phyloP scores from a whole-genome alignment of 1,284 basidiomycete species.

The Termitomyces sp. region DNA sequence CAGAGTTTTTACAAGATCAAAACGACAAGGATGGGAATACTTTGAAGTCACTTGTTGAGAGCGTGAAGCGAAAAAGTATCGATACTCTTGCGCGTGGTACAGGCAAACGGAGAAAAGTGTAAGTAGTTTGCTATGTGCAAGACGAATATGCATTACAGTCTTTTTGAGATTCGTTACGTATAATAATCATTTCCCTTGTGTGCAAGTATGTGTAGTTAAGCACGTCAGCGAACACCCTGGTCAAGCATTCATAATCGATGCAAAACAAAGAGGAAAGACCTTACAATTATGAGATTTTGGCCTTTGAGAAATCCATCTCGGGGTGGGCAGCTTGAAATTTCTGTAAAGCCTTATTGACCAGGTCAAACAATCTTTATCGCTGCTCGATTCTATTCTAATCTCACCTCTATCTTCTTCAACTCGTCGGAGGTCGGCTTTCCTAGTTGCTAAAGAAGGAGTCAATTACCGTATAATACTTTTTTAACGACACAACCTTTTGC shows the following conservation, averaged over 20 bases:
- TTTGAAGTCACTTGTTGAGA: constrained; percentile 70
- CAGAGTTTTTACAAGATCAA: not conserved
- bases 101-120: constrained; percentile 56
- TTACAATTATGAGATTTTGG: constrained; percentile 59
- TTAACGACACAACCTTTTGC: constrained; percentile 66
- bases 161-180: not conserved
- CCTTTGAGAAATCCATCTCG: constrained; percentile 93
- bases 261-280: not conserved
- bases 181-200: not conserved
- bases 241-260: not conserved
- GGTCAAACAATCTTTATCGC: constrained; percentile 3
- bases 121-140: constrained; percentile 3
- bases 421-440: constrained; percentile 93
- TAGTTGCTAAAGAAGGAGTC: constrained; percentile 64
- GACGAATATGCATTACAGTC: not conserved
- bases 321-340: constrained; percentile 90
- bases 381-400: constrained; percentile 14
- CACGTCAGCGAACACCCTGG: not conserved
- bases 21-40: constrained; percentile 31
- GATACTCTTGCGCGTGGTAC: constrained; percentile 24
- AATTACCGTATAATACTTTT: not conserved
- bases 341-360: constrained; percentile 58
- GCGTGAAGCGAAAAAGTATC: constrained; percentile 76
- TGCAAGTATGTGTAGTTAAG: not conserved
- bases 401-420: constrained; percentile 82